Base-by-base conservation (phyloP, 2,329 filamentous ascomycete species). In the Aureobasidium sp. region DNA sequence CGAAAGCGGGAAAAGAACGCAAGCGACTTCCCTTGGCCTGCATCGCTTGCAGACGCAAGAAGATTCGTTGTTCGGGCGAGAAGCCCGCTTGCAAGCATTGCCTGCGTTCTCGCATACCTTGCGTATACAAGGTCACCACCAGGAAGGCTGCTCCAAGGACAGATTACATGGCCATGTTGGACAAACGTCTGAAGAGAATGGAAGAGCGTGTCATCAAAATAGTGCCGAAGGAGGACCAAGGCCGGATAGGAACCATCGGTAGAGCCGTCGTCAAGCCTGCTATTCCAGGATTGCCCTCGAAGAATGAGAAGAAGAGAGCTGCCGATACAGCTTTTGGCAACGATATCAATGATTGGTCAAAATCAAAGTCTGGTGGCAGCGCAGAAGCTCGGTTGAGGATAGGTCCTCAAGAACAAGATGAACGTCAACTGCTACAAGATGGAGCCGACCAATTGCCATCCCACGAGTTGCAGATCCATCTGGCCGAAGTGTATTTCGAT, bases 111-210 rank as follows among this genome's bases (percentile, higher is more conserved):
- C 85, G 93, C 47, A 95, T 96, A 68, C 93, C 93, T 1, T 99
- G 94, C 72, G 92, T 97, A 5, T 99, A 97, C 81, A 97, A 97
- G 71, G 91, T 96, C 63, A 97, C 92, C 0, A 91, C 92, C 4
- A 83, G 94, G 64, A 97, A 97, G 74, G 91, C 93, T 1, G 91
- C 92, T 3, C 94, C 94, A 2, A 83, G 94, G 58, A 97, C 94
- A 19, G 94, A 97, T 75, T 97, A 97, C 75, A 97, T 97, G 94
- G 91, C 92, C 45, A 97, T 97, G 91, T 78, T 97, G 68, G 94
- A 97, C 76, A 97, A 96, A 76, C 84, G 94, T 59, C 75, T 97
- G 67, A 97, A 96, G 78, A 83, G 93, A 62, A 97, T 97, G 94
- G 94, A 99, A 75, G 93, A 97, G 70, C 87, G 93, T 62, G 94